Evolutionary conservation across 192 early-diverging fungal species (phyloP), one percentile per base, ranked within the genome.

Genomic region (Geranomyces variabilis): DNA sequence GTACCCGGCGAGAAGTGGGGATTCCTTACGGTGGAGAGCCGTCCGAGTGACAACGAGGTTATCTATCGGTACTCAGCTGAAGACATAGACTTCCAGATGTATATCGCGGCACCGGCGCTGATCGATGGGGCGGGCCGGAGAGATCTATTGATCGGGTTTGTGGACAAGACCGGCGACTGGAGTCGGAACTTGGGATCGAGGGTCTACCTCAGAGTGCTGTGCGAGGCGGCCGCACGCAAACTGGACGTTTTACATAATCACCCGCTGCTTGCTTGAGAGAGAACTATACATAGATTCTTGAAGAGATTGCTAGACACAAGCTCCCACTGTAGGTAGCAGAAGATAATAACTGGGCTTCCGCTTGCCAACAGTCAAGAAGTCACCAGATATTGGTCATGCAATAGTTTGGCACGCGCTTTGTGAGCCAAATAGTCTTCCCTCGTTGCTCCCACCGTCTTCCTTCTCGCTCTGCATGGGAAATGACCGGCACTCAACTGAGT

Each of bases 11-110:
- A 26, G 19, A 26, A n/a, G 7, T n/a, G 19, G 19, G 51, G 51
- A 17, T 8, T 8, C 17, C 17, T 53, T 3, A 26, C 24, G 7
- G 19, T n/a, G 4, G 51, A 53, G 15, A 26, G n/a, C 51, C 51
- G 51, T 15, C 51, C 51, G 51, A 53, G 51, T 26, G 51, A 53
- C 7, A 7, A 53, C 15, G 51, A 53, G 51, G 51, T 53, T 53
- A 26, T 53, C 7, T 53, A 24, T 26, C 51, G 51, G 6, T 53
- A 53, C 24, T 8, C 3, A 26, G n/a, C 19, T 4, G 51, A n/a
- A n/a, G 51, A 17, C 24, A 53, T 53, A 24, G 51, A 53, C 17
- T 53, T 53, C 51, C 51, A 26, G 7, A 53, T 53, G 51, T 53
- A 53, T 17, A 26, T 53, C 17, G 51, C 51, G 7, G 4, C 24